Conservation (phyloP, 1,284 basidiomycete species). For the Inonotus hispidus region DNA sequence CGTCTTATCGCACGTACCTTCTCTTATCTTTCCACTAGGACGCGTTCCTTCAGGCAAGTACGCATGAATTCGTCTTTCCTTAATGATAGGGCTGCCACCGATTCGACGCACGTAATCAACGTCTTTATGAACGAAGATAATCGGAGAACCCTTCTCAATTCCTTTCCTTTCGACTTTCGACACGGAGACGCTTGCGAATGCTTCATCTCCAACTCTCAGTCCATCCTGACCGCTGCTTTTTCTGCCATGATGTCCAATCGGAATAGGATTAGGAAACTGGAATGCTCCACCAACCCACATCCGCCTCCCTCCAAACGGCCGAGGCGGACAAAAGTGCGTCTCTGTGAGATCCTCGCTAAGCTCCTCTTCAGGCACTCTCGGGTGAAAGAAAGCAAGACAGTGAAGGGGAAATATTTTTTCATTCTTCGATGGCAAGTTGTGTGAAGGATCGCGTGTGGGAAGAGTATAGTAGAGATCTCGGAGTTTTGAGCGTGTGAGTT, state of each 20-base stretch:
- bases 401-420: constrained; percentile 28
- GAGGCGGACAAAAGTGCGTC: constrained; percentile 62
- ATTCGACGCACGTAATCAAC: constrained; percentile 34
- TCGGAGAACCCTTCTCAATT: constrained; percentile 49
- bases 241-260: too few relatives aligned
- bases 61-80: constrained; percentile 72
- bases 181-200: constrained; percentile 47
- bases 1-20: constrained; percentile 29
- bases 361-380: constrained; percentile 49
- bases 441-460: constrained; percentile 1
- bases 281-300: constrained; percentile 85
- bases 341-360: constrained; percentile 72
- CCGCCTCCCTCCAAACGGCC: constrained; percentile 60
- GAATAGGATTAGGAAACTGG: not conserved
- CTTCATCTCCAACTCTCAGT: constrained; percentile 44
- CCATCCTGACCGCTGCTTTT: not conserved
- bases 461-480: constrained; percentile 12
- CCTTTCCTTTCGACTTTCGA: constrained; percentile 61
- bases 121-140: constrained; percentile 75
- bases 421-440: not conserved
- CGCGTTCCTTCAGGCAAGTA: constrained; percentile 46
- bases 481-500: not conserved
- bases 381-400: constrained; percentile 74
- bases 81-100: constrained; percentile 43
- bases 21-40: constrained; percentile 18